These are phyloP conservation scores for Ceratobasidium sp. DNA, from an alignment of 1,284 basidiomycete species.

Conservation along the genomic window DNA sequence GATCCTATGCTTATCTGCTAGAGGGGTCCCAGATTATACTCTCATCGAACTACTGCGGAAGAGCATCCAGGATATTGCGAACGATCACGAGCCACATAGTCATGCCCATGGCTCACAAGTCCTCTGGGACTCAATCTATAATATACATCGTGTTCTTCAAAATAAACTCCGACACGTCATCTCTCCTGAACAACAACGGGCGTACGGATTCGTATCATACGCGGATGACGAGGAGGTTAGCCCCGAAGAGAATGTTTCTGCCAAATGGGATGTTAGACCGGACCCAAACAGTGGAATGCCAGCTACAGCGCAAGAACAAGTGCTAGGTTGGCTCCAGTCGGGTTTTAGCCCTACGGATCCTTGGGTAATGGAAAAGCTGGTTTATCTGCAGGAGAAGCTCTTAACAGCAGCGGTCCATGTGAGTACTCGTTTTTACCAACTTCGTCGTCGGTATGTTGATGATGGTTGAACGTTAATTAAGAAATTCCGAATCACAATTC, in stretches of 20 bases:
- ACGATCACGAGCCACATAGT: background rate
- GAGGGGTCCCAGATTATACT: conserved; percentile 32
- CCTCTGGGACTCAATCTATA: conserved; percentile 46
- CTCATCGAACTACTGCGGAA: conserved; percentile 35
- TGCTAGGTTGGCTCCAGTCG: conserved; percentile 26
- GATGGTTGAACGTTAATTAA: background rate
- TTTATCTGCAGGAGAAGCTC: conserved; percentile 22
- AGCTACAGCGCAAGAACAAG: conserved; percentile 33
- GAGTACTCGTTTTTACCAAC: background rate
- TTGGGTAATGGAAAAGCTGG: conserved; percentile 38
- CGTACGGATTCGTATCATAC: conserved; percentile 14
- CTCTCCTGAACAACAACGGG: conserved; percentile 23
- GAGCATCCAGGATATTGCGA: conserved; percentile 2
- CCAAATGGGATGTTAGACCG: conserved; percentile 34
- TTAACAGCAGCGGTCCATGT: conserved; percentile 9
- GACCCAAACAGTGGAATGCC: conserved; percentile 31
- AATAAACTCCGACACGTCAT: conserved; percentile 21
- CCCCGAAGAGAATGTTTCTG: conserved; percentile 7
- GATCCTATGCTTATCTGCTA: conserved; percentile 43
- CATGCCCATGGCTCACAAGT: conserved; percentile 21
- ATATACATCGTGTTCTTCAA: conserved; percentile 25
- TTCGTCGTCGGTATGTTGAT: background rate
- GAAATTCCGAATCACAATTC: conserved; percentile 44
- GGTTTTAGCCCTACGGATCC: conserved; percentile 36
- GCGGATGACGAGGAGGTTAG: conserved; percentile 8